Evolutionary conservation across 352 stramenopile genomes (phyloP), one percentile per base, ranked within the genome.

Genomic region (Pythium scleroteichum): DNA sequence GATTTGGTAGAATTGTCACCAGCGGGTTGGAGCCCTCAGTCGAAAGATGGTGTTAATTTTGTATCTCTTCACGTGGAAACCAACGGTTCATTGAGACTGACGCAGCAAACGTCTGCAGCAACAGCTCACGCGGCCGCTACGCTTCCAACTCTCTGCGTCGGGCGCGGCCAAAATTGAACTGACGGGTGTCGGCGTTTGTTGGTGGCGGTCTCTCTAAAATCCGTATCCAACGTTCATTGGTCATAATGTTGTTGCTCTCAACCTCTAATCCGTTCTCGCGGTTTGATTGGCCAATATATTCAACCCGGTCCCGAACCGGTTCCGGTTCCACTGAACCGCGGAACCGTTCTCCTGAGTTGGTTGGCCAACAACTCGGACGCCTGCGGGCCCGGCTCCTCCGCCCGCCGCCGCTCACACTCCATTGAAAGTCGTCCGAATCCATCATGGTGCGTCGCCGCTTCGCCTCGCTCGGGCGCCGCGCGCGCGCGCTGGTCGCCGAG

Each of bases 381-480:
- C 38, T 7, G 13, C 23, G 22, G 16, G 16, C 22, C 19, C 7
- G 19, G 12, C 42, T 17, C 17, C 32, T 49, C 19, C 10, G 7
- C 42, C 26, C 9, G 17, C 35, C 35, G 45, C 26, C 42, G 50
- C 29, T 40, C 62, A 64, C 80, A 90, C 76, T 78, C 76, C 81
- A 79, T 90, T 87, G 80, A 71, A 82, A 90, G 76, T 88, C 75
- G 80, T 88, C 76, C 78, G 80, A 90, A 88, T 90, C 80, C 78
- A 88, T 90, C 80, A 90, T 90, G 80, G 80, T 90, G 71, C 69
- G 80, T 87, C n/a, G 32, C 20, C 17, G 9, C 44, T 53, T 40
- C 33, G 22, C 46, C 26, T 16, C 8, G 13, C 26, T 20, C n/a
- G 9, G 42, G 32, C 38, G 13, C 13, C 38, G 38, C 38, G 13